Base-by-base conservation (phyloP, 139 green algal genomes). In the Tetradesmus obliquus region DNA sequence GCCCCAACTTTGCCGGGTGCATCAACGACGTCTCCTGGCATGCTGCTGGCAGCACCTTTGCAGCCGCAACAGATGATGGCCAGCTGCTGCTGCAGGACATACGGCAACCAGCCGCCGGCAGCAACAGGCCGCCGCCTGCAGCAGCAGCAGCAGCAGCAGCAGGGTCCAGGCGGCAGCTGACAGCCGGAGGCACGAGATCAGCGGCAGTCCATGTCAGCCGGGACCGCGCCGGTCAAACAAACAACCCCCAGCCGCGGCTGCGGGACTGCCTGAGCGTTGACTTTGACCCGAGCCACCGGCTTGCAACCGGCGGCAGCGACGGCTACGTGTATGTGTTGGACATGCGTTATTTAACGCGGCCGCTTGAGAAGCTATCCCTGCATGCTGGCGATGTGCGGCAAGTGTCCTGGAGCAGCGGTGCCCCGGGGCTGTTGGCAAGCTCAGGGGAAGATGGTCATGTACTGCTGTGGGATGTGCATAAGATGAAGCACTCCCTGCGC, bases 21-120 rank as follows among this genome's bases (percentile, higher is more conserved):
- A 84, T 90, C 86, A 90, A 90, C 8, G 86, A 90, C 69, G 5
- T 90, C 45, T 83, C 86, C 0, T 90, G 86, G 86, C 86, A 90
- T 62, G 8, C 55, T 7, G 54, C 53, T 53, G 86, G 86, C 86
- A 83, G 6, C 71, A n/a, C 8, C 8, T 84, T 84, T 55, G 86
- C 86, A 55, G 71, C 71, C 55, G 86, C 86, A 55, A n/a, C 71
- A 71, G 86, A 84, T 13, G 8, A 8, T 6, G 86, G 86, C 4
- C 71, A 90, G 53, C 71, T 90, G 3, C 20, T 72, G 53, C 51
- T 90, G 10, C 86, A 90, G 19, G 86, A 90, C 71, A 74, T 83
- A 3, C 69, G 86, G 2, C 7, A 53, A 2, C 82, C 53, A 15
- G 55, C 82, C 5, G 6, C 53, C 54, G 19, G 51, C 81, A 55